A percentile compares a stretch with the other conserved stretches of the same genome.
phyloP scores from a whole-genome alignment of 495 filamentous ascomycete genomes.

The Aspergillus taichungensis region DNA sequence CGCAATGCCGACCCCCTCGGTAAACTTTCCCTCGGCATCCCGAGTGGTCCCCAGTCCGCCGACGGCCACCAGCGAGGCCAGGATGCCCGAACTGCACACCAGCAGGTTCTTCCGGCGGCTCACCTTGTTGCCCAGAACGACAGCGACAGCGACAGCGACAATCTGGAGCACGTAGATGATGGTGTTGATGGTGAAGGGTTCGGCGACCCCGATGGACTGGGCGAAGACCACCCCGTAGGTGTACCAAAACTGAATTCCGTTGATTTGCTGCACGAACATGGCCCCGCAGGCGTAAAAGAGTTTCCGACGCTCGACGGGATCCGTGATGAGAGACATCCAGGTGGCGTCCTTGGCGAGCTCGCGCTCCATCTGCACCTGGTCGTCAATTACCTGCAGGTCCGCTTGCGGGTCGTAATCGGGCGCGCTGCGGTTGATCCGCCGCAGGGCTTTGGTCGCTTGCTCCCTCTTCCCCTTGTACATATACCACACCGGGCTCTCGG shows the following conservation, averaged over 20 bases:
- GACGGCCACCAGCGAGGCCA: constrained; percentile 22
- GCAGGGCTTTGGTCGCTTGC: constrained; percentile 18
- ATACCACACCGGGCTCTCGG: constrained; percentile 29
- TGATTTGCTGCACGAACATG: constrained; percentile 32
- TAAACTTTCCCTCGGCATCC: constrained; percentile 4
- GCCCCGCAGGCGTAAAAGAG: constrained; percentile 24
- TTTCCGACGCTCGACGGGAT: constrained; percentile 29
- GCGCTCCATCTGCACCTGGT: constrained; percentile 11
- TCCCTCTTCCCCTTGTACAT: constrained; percentile 14
- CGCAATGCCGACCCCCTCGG: constrained; percentile 9
- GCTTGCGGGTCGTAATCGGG: constrained; percentile 16
- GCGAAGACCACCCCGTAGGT: constrained; percentile 31
- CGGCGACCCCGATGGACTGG: constrained; percentile 22
- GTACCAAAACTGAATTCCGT: constrained; percentile 33
- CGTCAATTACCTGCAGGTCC: constrained; percentile 18
- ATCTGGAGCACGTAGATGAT: constrained; percentile 30
- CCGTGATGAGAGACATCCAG: constrained; percentile 21
- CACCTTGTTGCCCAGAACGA: constrained; percentile 25
- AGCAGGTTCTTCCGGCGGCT: constrained; percentile 23
- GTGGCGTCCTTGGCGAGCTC: constrained; percentile 13
- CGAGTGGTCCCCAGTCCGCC: constrained; percentile 24
- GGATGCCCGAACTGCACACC: constrained; percentile 18
- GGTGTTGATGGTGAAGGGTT: constrained; percentile 27
- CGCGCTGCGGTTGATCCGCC: constrained; percentile 21
- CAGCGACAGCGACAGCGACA: constrained; percentile 18